Evolutionary conservation across 257 asterid genomes (phyloP), one percentile per base, ranked within the genome.

Genomic region (Datura wrightii): DNA sequence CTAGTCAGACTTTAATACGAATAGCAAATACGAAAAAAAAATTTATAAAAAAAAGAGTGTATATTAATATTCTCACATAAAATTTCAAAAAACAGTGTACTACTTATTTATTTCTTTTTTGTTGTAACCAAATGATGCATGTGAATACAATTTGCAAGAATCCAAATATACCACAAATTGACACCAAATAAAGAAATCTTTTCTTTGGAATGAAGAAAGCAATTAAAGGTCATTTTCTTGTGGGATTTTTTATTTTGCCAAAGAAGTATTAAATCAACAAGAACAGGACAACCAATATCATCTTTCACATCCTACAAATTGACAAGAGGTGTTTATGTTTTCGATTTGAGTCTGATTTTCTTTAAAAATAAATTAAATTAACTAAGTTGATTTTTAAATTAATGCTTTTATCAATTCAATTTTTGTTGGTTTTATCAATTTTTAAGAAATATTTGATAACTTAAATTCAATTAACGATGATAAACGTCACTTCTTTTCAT

Each of bases 281-380:
- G 18, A 13, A 41, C 53, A 16, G 3, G 15, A 39, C 3, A 18
- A 8, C 34, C 15, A 39, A 70, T 18, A 70, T 70, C 79, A 70
- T 70, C 31, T 70, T 70, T 70, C 79, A 41, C 14, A 70, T 5
- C 53, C 36, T 70, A 69, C 53, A 70, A 69, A 18, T 70, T 41
- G 52, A 69, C 15, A 69, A 65, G n/a, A 63, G 9, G 39, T 19
- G 71, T 5, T 34, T 5, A 34, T 63, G 71, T 16, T 16, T 1
- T 60, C 10, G 67, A 19, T 19, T 63, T 63, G 71, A 31, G 3
- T 63, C 14, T 3, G 31, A 31, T 63, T 63, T 10, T 50, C 3
- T 10, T 2, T 2, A 9, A 50, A 10, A 8, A 50, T 39, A 50
- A 8, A 50, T 10, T 50, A 50, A 50, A 50, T 9, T 50, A 50